Conservation (phyloP, 1,284 basidiomycete species). For the Trichosporon sp. region DNA sequence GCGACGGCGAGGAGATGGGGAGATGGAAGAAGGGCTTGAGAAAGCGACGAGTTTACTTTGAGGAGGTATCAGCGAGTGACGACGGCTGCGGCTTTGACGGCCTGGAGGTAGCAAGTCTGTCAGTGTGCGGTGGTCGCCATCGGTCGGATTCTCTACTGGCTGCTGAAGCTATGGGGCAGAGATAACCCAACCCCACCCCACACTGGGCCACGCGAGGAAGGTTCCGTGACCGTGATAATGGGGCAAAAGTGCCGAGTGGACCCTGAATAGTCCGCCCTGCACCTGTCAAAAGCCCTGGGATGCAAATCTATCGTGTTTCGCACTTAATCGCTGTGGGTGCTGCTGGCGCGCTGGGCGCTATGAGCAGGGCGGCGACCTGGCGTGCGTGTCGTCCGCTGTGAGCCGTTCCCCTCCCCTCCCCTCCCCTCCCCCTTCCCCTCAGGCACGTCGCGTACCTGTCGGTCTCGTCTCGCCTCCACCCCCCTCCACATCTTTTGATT, state of each 20-base stretch:
- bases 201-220: constrained; percentile 15
- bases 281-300: constrained; percentile 16
- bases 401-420: too few relatives aligned
- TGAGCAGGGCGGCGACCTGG: too few relatives aligned
- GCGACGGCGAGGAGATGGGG: neutral
- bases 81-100: constrained; percentile 19
- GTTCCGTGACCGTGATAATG: constrained; percentile 17
- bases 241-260: constrained; percentile 19
- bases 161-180: constrained; percentile 19
- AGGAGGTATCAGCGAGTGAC: neutral
- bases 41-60: neutral
- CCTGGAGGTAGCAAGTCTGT: neutral
- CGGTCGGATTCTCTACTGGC: constrained; percentile 20
- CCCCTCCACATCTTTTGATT: neutral
- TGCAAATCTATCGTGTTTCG: constrained; percentile 17
- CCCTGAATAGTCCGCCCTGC: constrained; percentile 1
- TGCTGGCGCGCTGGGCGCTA: too few relatives aligned
- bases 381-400: too few relatives aligned
- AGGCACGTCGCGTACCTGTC: constrained; percentile 14
- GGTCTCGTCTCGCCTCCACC: neutral
- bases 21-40: constrained; percentile 7
- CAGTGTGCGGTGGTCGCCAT: constrained; percentile 8
- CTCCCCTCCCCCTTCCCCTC: neutral
- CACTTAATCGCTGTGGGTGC: constrained; percentile 6
- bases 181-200: constrained; percentile 20